Percentiles rank a stretch among this genome's conserved stretches.
These are phyloP conservation scores for Pythium volutum DNA, from an alignment of 352 stramenopile species.

Conservation along the genomic window DNA sequence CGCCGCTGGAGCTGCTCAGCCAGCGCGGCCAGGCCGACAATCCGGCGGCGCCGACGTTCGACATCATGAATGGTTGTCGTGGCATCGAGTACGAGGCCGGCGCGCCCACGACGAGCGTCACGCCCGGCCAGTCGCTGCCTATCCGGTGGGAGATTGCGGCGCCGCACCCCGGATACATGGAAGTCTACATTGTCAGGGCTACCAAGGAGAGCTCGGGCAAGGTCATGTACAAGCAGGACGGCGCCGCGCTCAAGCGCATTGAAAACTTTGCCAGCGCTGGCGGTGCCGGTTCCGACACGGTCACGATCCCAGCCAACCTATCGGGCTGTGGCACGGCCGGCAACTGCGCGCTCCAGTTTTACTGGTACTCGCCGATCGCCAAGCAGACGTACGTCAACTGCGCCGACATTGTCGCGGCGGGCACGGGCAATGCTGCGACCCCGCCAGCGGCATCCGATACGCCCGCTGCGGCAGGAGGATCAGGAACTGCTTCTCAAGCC, in stretches of 20 bases:
- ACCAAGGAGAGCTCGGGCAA: slow-evolving; percentile 31
- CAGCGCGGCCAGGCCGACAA: slow-evolving; percentile 41
- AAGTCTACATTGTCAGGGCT: slow-evolving; percentile 50
- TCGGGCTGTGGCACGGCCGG: slow-evolving; percentile 35
- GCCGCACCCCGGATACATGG: slow-evolving; percentile 50
- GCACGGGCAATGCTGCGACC: slow-evolving; percentile 12
- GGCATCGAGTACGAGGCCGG: slow-evolving; percentile 44
- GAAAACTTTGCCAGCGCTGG: slow-evolving; percentile 39
- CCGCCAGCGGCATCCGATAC: neutral
- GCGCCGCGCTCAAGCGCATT: slow-evolving; percentile 31
- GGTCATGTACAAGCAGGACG: slow-evolving; percentile 43
- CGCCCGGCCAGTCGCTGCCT: slow-evolving; percentile 32
- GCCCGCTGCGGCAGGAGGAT: neutral
- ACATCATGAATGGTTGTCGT: slow-evolving; percentile 57
- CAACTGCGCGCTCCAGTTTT: slow-evolving; percentile 55
- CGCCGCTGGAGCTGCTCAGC: slow-evolving; percentile 44
- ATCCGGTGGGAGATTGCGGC: slow-evolving; percentile 50
- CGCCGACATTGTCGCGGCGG: slow-evolving; percentile 40
- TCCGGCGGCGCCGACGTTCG: slow-evolving; percentile 43
- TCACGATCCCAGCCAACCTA: slow-evolving; percentile 38
- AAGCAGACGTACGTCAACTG: slow-evolving; percentile 59
- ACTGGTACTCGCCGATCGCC: slow-evolving; percentile 52
- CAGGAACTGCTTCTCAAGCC: neutral
- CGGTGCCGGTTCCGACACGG: slow-evolving; percentile 26
- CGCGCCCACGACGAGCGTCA: slow-evolving; percentile 40